phyloP scores from a whole-genome alignment of 306 rosid species.

The Parietaria judaica region DNA sequence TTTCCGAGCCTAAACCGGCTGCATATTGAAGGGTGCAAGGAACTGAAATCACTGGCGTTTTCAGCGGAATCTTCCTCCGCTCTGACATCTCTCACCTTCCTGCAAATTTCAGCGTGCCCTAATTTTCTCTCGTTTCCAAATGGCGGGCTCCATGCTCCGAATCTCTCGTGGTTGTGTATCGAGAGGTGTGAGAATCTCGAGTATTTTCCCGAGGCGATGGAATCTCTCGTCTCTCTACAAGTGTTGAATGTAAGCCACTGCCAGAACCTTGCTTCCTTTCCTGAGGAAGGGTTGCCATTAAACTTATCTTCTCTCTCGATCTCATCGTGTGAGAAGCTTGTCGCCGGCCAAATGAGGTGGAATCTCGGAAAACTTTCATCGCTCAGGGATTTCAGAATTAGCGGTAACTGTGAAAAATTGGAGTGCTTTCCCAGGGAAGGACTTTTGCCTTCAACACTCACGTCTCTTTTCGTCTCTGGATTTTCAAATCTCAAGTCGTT shows the following conservation, averaged over 20 bases:
- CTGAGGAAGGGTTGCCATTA: background rate
- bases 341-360: background rate
- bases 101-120: background rate
- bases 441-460: background rate
- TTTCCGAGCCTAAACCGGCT: background rate
- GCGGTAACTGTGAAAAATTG: background rate
- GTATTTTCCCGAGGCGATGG: conserved; percentile 2
- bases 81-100: background rate
- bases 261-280: conserved; percentile 9
- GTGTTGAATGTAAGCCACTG: background rate
- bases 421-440: conserved; percentile 11
- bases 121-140: background rate
- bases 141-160: background rate
- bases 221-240: background rate
- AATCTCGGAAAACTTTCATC: background rate
- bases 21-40: background rate
- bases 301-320: conserved; percentile 1
- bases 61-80: background rate
- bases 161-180: background rate
- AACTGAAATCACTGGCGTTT: background rate
- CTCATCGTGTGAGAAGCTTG: background rate
- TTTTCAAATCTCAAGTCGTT: background rate
- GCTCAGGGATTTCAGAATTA: background rate
- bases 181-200: background rate
- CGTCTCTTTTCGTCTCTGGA: rapidly evolving